phyloP scores from a whole-genome alignment of 129 eudicot species.

The Artemisia tridentata region DNA sequence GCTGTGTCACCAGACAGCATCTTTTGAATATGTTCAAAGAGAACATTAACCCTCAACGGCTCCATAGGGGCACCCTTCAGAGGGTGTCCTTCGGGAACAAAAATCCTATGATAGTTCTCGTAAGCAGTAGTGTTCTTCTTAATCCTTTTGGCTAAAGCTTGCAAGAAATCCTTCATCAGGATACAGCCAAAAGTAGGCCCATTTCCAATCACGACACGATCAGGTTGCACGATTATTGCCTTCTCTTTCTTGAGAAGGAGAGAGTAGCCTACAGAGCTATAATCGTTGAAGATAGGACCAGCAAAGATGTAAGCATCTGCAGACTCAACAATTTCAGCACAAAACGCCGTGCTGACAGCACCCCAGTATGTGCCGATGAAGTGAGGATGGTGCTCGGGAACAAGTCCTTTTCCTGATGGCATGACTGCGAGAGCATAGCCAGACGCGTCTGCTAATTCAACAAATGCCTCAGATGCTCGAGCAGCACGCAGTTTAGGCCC shows the following conservation, averaged over 20 bases:
- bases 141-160: constrained; percentile 50
- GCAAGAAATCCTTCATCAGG: constrained; percentile 64
- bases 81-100: constrained; percentile 63
- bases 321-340: constrained; percentile 76
- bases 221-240: constrained; percentile 64
- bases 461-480: constrained; percentile 50
- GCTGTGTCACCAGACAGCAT: constrained; percentile 65
- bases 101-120: constrained; percentile 66
- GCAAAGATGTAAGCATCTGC: constrained; percentile 81
- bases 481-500: constrained; percentile 74
- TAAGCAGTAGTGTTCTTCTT: constrained; percentile 53
- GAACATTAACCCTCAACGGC: constrained; percentile 66
- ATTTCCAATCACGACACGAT: constrained; percentile 54
- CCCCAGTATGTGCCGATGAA: constrained; percentile 84
- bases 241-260: constrained; percentile 64
- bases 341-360: constrained; percentile 67
- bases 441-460: constrained; percentile 57
- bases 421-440: constrained; percentile 56
- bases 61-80: constrained; percentile 48
- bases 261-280: constrained; percentile 80
- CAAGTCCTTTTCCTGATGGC: constrained; percentile 69
- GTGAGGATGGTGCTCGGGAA: constrained; percentile 65
- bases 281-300: constrained; percentile 75
- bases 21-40: constrained; percentile 68
- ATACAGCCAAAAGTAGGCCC: constrained; percentile 72